A percentile compares a stretch with the other conserved stretches of the same genome.
phyloP scores from a whole-genome alignment of 768 basidiomycete species.

The Leccinum longicurvipes region DNA sequence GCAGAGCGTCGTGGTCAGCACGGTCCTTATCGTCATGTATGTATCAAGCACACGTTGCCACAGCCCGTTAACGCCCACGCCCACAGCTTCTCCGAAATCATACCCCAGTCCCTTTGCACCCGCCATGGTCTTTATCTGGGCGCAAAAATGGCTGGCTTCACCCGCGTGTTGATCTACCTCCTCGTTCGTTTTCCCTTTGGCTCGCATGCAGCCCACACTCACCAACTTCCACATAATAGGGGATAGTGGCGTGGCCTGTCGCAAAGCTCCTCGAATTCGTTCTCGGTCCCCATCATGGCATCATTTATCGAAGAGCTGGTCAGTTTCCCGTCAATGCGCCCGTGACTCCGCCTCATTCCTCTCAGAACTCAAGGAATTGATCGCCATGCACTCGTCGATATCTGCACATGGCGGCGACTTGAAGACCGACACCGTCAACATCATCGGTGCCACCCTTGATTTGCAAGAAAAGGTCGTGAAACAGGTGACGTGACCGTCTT shows the following conservation, averaged over 20 bases:
- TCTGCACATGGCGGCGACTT: conserved; percentile 81
- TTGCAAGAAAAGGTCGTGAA: conserved; percentile 82
- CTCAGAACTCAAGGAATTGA: conserved; percentile 80
- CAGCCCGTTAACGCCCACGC: not conserved
- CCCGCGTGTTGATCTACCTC: conserved; percentile 62
- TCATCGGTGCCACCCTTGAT: conserved; percentile 87
- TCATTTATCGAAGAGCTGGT: conserved; percentile 81
- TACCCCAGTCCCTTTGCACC: conserved; percentile 89
- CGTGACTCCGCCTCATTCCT: not conserved
- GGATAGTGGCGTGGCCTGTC: conserved; percentile 78
- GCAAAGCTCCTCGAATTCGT: conserved; percentile 77
- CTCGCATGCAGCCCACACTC: not conserved
- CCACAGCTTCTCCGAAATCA: conserved; percentile 82
- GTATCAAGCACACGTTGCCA: conserved; percentile 29
- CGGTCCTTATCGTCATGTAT: conserved; percentile 84
- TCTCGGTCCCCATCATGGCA: conserved; percentile 83
- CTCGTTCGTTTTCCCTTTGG: conserved; percentile 41
- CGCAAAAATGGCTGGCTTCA: conserved; percentile 77
- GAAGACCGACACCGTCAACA: conserved; percentile 81
- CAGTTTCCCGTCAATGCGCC: not conserved
- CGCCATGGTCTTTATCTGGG: conserved; percentile 87
- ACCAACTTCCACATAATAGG: conserved; percentile 37
- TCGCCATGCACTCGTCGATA: conserved; percentile 78
- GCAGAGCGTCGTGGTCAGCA: conserved; percentile 76
- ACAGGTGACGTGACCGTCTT: conserved; percentile 39